Evolutionary conservation across 805 yeast genomes (phyloP).

Genomic region (Candida lessepsii): DNA sequence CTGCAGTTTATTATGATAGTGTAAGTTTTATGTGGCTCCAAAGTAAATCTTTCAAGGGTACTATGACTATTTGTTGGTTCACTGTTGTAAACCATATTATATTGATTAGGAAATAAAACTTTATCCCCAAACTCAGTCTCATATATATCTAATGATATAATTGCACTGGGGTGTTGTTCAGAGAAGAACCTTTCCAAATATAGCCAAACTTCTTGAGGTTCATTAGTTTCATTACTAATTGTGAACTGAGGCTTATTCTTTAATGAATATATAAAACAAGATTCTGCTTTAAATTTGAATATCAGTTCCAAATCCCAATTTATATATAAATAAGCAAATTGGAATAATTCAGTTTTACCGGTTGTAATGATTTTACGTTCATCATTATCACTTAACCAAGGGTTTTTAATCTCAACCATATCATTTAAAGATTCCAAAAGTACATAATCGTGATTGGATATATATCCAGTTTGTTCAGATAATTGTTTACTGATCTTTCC

Average conservation of each 20-base stretch:
- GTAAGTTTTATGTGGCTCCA: conserved; percentile 23
- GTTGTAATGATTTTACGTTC: conserved; percentile 18
- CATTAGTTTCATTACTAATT: conserved; percentile 30
- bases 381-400: conserved; percentile 30
- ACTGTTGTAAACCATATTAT: conserved; percentile 16
- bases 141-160: conserved; percentile 17
- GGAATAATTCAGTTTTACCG: conserved; percentile 21
- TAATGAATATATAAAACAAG: conserved; percentile 21
- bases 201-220: conserved; percentile 40
- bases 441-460: conserved; percentile 71
- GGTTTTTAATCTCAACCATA: conserved; percentile 27
- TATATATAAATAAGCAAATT: conserved; percentile 54
- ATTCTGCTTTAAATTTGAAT: conserved; percentile 23
- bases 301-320: conserved; percentile 56
- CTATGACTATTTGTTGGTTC: conserved; percentile 39
- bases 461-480: conserved; percentile 36
- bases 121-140: conserved; percentile 30
- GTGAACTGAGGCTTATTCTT: conserved; percentile 42
- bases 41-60: conserved; percentile 29
- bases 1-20: conserved; percentile 25
- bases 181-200: conserved; percentile 38
- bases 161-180: conserved; percentile 9
- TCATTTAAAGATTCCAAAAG: conserved; percentile 27
- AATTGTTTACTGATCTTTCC: conserved; percentile 41
- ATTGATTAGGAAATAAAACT: conserved; percentile 27